Evolutionary conservation across 345 rosid genomes (phyloP).

Genomic region (Microthlaspi erraticum): DNA sequence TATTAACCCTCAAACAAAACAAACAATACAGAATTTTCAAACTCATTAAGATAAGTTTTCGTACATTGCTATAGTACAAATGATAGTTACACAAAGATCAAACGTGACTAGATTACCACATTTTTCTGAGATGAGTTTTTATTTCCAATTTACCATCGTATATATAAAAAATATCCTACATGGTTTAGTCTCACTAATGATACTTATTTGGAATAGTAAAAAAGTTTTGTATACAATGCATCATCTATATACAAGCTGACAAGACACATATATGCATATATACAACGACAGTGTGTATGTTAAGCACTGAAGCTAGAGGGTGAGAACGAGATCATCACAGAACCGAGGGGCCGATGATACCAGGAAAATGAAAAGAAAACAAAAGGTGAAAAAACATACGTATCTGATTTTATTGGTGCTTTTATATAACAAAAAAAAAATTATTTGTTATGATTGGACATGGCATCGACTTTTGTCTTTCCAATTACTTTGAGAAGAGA

Average conservation of each 20-base stretch:
- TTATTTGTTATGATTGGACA: constrained; percentile 34
- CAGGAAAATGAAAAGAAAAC: constrained; percentile 19
- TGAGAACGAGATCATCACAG: constrained; percentile 41
- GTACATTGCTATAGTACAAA: neutral
- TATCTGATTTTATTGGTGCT: constrained; percentile 24
- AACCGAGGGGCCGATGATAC: constrained; percentile 23
- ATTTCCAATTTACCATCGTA: neutral
- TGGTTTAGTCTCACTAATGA: neutral
- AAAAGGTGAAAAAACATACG: neutral
- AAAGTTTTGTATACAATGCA: neutral
- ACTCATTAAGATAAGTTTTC: neutral
- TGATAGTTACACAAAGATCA: constrained; percentile 11
- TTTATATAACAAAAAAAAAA: neutral
- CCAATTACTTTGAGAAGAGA: constrained; percentile 43
- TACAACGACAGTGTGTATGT: constrained; percentile 5
- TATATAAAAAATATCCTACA: neutral
- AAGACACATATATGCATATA: neutral
- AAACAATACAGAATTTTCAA: neutral
- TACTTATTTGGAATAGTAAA: neutral
- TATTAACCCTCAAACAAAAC: neutral
- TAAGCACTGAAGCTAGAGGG: constrained; percentile 35
- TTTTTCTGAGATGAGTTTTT: constrained; percentile 9
- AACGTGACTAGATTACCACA: neutral
- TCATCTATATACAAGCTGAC: neutral
- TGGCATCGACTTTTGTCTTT: constrained; percentile 46